Evolutionary conservation across 2,329 filamentous ascomycete genomes (phyloP).

Genomic region (Chaetoscypha palmicola): DNA sequence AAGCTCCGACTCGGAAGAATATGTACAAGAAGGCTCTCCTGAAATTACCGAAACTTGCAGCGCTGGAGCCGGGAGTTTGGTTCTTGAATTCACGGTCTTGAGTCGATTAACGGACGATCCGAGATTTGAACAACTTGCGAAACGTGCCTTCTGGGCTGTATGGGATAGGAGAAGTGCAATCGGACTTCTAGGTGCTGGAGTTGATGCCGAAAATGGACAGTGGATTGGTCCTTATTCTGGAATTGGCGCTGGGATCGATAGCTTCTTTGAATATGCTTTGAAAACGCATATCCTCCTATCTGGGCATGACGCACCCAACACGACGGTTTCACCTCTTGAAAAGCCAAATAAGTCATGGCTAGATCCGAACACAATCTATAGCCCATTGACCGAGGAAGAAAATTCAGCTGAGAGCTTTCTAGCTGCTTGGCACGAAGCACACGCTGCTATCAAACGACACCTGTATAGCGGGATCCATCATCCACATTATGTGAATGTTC

Average conservation of each 20-base stretch:
- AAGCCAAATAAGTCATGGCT: slow-evolving; percentile 38
- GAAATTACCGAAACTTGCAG: slow-evolving; percentile 97
- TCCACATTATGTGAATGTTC: slow-evolving; percentile 88
- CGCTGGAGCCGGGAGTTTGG: slow-evolving; percentile 89
- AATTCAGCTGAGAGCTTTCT: slow-evolving; percentile 74
- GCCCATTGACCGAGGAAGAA: slow-evolving; percentile 53
- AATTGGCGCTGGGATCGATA: slow-evolving; percentile 93
- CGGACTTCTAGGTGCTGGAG: slow-evolving; percentile 81
- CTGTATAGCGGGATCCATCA: slow-evolving; percentile 81
- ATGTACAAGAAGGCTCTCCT: slow-evolving; percentile 24
- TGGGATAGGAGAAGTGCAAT: slow-evolving; percentile 82
- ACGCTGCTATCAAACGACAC: slow-evolving; percentile 81
- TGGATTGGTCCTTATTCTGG: slow-evolving; percentile 90
- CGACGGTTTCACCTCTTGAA: slow-evolving; percentile 24
- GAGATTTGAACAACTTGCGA: slow-evolving; percentile 84
- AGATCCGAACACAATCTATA: slow-evolving; percentile 56
- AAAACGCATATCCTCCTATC: slow-evolving; percentile 91
- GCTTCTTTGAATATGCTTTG: slow-evolving; percentile 96
- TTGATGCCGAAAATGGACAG: slow-evolving; percentile 82
- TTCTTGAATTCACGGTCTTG: slow-evolving; percentile 86
- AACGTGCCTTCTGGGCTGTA: slow-evolving; percentile 94
- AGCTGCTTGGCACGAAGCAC: slow-evolving; percentile 75
- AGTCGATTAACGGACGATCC: slow-evolving; percentile 80
- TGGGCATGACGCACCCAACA: slow-evolving; percentile 56
- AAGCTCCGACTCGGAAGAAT: slow-evolving; percentile 35